Base-by-base conservation (phyloP, 495 filamentous ascomycete genomes). In the Thozetella sp. region DNA sequence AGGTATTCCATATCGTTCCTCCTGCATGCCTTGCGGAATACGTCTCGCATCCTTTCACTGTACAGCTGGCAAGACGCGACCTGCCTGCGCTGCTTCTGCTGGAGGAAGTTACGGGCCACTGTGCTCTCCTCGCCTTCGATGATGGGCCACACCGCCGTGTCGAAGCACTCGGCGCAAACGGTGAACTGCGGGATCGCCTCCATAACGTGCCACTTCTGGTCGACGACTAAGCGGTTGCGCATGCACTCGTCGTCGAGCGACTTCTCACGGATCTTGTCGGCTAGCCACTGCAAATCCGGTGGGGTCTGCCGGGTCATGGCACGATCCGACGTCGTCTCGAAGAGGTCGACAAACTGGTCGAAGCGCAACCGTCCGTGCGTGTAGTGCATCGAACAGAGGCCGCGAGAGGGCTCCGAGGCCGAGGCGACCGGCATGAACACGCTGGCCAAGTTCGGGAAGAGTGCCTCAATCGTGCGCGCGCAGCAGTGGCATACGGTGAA, bases 31-130 rank as follows among this genome's bases (percentile, higher is more conserved):
- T 83, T 77, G 19, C 69, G 64, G 67, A 92, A 92, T 10, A 87
- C 77, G 1, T 78, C 72, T 43, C 90, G 80, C 87, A 93, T 93
- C n/a, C 86, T 83, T 11, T 80, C 72, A n/a, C 87, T 90, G 61
- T 90, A 93, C 6, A 93, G 74, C 71, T 91, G 88, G 64, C 91
- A 95, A 20, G 80, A 81, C 0, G 81, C 85, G 34, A 84, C 74
- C 2, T 80, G 74, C 22, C 70, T 71, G 3, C 68, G 69, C 55
- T 81, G 74, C 25, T 78, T 75, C 22, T 69, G 71, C 54, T 83
- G 75, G 26, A 80, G 80, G 65, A 93, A 87, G 58, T 80, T 78
- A 0, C 76, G 71, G 0, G 89, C 86, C 22, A 93, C 72, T 0
- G 80, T 72, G 27, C 76, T 75, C 24, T 76, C 69, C 1, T 75